Base-by-base conservation (phyloP, 345 rosid genomes). In the Eucalyptus guilfoylei region DNA sequence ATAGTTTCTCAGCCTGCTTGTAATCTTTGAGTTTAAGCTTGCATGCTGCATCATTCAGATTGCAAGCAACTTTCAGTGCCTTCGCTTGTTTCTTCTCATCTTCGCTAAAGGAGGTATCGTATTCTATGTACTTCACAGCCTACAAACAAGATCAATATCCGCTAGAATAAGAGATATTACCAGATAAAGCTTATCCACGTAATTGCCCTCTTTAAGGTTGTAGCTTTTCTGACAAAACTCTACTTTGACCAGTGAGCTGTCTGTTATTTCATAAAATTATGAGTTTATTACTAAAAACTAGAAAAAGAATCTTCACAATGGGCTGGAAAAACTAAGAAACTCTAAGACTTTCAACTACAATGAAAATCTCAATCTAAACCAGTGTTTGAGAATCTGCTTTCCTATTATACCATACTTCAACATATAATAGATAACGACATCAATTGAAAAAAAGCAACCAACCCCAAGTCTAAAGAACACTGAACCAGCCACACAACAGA, bases 21-120 rank as follows among this genome's bases (percentile, higher is more conserved):
- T 94, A 97, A 4, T 97, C 96, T 91, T 96, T 97, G 90, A 96
- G 69, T 92, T 95, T 97, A 88, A 97, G 91, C 91, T 96, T 95
- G 94, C 98, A 98, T 10, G 99, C 99, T 30, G 99, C 99, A 85
- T 96, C 88, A 87, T 98, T 98, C 40, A 98, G 94, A 89, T 97
- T 96, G 92, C 99, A 98, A 6, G 97, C 96, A 55, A 95, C 95
- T 87, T 97, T 97, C 88, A 98, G 89, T 4, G 95, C 95, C 93
- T 96, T 98, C 0, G 97, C 92, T 91, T 94, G 95, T 90, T 95
- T 94, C 92, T 96, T 96, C 93, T 96, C 99, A 37, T 97, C 99
- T 23, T 97, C 98, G 34, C 92, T 85, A 55, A 97, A 97, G 37
- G 97, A 90, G 76, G 98, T 87, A 92, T 98, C 99, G 23, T 96